phyloP scores from a whole-genome alignment of 176 grass and related monocot genomes.

The Carex myosuroides region DNA sequence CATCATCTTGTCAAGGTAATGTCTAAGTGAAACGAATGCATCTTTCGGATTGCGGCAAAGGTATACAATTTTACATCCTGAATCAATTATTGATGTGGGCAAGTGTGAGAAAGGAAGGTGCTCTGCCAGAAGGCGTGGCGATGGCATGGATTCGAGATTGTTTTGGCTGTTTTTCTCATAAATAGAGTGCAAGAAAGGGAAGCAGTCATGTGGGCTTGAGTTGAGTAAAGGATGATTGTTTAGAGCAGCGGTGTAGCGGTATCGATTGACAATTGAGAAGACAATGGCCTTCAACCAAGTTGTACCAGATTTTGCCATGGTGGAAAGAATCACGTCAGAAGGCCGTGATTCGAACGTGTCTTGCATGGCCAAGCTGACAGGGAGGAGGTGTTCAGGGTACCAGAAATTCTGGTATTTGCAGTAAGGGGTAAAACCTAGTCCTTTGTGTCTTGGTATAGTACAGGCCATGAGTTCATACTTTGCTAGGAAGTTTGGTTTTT shows the following conservation, averaged over 20 bases:
- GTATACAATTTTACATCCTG: slow-evolving; percentile 37
- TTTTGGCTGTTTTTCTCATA: background rate
- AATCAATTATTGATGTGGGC: slow-evolving; percentile 1
- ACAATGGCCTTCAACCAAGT: slow-evolving; percentile 58
- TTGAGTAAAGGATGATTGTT: slow-evolving; percentile 33
- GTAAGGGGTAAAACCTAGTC: background rate
- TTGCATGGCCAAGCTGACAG: slow-evolving; percentile 14
- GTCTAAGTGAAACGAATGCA: slow-evolving; percentile 34
- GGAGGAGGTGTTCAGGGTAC: slow-evolving; percentile 35
- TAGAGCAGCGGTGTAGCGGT: background rate
- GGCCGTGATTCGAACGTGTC: slow-evolving; percentile 33
- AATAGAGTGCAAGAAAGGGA: slow-evolving; percentile 26
- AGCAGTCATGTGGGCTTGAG: slow-evolving; percentile 33
- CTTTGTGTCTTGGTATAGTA: slow-evolving; percentile 2
- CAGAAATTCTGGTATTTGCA: slow-evolving; percentile 30
- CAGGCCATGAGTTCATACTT: slow-evolving; percentile 30
- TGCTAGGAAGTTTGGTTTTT: background rate
- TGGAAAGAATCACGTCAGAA: slow-evolving; percentile 43
- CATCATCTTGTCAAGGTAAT: slow-evolving; percentile 17
- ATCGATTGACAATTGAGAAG: slow-evolving; percentile 28
- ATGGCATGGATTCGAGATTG: slow-evolving; percentile 19
- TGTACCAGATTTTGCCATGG: slow-evolving; percentile 39
- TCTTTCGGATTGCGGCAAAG: slow-evolving; percentile 54
- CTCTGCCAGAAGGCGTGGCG: slow-evolving; percentile 33
- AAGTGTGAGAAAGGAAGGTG: slow-evolving; percentile 33